These are phyloP conservation scores for Colletotrichum sp. DNA, from an alignment of 2,329 filamentous ascomycete genomes.

Conservation along the genomic window DNA sequence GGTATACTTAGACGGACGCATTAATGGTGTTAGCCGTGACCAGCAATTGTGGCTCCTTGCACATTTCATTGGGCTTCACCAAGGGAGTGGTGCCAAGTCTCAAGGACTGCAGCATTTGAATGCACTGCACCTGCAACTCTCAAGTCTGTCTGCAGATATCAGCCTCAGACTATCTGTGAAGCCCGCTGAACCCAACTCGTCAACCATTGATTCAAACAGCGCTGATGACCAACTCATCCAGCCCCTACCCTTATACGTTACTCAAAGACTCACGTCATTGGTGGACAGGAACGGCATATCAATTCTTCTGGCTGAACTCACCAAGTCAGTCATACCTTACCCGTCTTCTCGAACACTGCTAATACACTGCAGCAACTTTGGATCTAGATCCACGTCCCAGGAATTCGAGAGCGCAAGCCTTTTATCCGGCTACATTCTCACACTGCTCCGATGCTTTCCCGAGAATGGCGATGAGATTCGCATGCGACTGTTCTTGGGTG, in stretches of 20 bases:
- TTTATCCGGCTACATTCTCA: conserved; percentile 85
- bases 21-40: conserved; percentile 34
- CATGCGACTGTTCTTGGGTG: conserved; percentile 89
- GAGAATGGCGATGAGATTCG: conserved; percentile 83
- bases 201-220: conserved; percentile 7
- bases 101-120: conserved; percentile 50
- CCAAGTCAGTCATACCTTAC: conserved; percentile 4
- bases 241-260: conserved; percentile 61
- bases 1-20: conserved; percentile 32
- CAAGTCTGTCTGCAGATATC: conserved; percentile 56
- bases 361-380: conserved; percentile 13
- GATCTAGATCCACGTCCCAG: conserved; percentile 27
- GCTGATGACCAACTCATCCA: conserved; percentile 32
- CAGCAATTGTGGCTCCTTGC: conserved; percentile 68
- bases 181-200: neutral
- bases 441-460: conserved; percentile 85
- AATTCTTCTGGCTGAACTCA: conserved; percentile 49
- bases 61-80: conserved; percentile 66
- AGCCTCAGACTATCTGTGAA: conserved; percentile 44
- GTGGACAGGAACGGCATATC: conserved; percentile 79
- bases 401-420: conserved; percentile 54
- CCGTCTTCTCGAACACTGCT: neutral
- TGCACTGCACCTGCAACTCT: conserved; percentile 59
- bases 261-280: conserved; percentile 70
- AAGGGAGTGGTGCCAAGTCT: conserved; percentile 35